Evolutionary conservation across 257 asterid genomes (phyloP).

Genomic region (Solanum clarkiae): DNA sequence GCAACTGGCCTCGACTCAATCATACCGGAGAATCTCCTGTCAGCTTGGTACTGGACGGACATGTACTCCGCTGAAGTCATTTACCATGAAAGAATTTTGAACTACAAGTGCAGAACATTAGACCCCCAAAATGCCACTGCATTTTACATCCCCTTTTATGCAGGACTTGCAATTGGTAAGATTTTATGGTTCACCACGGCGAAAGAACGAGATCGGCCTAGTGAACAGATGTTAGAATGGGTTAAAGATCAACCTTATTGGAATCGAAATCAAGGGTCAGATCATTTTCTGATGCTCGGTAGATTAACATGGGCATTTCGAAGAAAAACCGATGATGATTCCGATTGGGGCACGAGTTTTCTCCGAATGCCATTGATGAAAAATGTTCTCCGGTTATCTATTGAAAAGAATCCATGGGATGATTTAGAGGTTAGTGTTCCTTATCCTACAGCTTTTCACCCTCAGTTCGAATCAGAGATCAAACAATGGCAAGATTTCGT

Average conservation of each 20-base stretch:
- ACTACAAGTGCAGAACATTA: constrained; percentile 33
- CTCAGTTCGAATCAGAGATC: constrained; percentile 11
- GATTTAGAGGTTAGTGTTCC: constrained; percentile 19
- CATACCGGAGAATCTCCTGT: constrained; percentile 21
- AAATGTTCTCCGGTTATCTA: constrained; percentile 26
- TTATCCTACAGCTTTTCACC: constrained; percentile 30
- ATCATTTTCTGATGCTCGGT: constrained; percentile 48
- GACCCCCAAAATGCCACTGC: constrained; percentile 37
- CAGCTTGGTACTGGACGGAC: constrained; percentile 52
- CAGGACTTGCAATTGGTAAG: constrained; percentile 51
- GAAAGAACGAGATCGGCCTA: constrained; percentile 26
- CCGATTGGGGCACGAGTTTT: constrained; percentile 44
- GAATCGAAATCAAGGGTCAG: constrained; percentile 32
- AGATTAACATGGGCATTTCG: constrained; percentile 71
- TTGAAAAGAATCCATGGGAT: constrained; percentile 27
- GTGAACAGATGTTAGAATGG: constrained; percentile 38
- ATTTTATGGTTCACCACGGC: constrained; percentile 41
- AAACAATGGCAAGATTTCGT: constrained; percentile 10
- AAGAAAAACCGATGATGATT: constrained; percentile 27
- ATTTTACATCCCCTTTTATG: constrained; percentile 53
- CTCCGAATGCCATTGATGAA: constrained; percentile 47
- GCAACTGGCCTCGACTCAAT: constrained; percentile 39
- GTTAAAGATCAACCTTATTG: constrained; percentile 20
- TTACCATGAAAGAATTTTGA: constrained; percentile 30
- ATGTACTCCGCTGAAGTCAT: constrained; percentile 38